phyloP scores from a whole-genome alignment of 2,329 filamentous ascomycete genomes.

The Fusarium incarnatum region DNA sequence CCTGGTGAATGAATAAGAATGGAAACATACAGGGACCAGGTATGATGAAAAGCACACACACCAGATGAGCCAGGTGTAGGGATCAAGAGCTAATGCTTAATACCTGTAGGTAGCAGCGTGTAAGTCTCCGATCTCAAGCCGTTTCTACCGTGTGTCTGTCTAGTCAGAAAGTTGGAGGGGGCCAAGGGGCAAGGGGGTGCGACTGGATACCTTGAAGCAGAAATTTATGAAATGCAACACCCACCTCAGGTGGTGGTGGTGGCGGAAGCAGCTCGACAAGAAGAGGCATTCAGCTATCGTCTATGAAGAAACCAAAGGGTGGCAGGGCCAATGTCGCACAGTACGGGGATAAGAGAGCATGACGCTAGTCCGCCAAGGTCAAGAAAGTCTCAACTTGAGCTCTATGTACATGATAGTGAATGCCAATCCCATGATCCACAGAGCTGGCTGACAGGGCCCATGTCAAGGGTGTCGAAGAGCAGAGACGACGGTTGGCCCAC shows the following conservation, averaged over 20 bases:
- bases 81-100: slow-evolving; percentile 42
- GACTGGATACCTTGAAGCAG: slow-evolving; percentile 18
- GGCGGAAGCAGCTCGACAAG: slow-evolving; percentile 40
- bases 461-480: slow-evolving; percentile 38
- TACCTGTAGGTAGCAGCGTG: slow-evolving; percentile 25
- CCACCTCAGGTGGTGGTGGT: slow-evolving; percentile 27
- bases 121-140: slow-evolving; percentile 43
- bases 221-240: slow-evolving; percentile 27
- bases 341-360: slow-evolving; percentile 36
- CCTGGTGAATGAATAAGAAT: slow-evolving; percentile 41
- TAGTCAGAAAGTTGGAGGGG: slow-evolving; percentile 31
- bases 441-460: slow-evolving; percentile 43
- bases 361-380: slow-evolving; percentile 42
- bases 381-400: slow-evolving; percentile 42
- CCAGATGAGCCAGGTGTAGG: slow-evolving; percentile 38
- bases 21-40: slow-evolving; percentile 37
- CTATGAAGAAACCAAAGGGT: slow-evolving; percentile 28
- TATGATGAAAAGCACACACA: slow-evolving; percentile 39
- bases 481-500: slow-evolving; percentile 36
- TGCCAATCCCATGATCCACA: slow-evolving; percentile 45
- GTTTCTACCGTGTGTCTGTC: slow-evolving; percentile 31
- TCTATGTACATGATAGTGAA: slow-evolving; percentile 32
- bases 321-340: slow-evolving; percentile 43
- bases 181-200: slow-evolving; percentile 26
- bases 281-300: slow-evolving; percentile 42